Base-by-base conservation (phyloP, 164 flowering plant genomes). In the Piper longum region DNA sequence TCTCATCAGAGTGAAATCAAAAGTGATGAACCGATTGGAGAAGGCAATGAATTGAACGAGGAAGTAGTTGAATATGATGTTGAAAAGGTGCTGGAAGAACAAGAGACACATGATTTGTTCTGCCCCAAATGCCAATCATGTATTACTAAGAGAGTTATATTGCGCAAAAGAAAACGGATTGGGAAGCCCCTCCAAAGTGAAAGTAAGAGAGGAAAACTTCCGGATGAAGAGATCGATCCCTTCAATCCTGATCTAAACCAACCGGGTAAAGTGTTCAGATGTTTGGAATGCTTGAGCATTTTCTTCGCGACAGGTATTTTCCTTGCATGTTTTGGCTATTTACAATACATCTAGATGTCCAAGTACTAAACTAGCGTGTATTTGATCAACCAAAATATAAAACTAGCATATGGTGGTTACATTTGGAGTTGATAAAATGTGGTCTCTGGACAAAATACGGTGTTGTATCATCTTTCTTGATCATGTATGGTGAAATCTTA, bases 61-160 rank as follows among this genome's bases (percentile, higher is more conserved):
- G 89, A 77, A 56, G 64, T 56, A 51, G 61, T 63, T 41, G 95
- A 84, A 12, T 71, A 65, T 39, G 84, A 85, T 71, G 76, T 90
- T 61, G 92, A 83, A 71, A 75, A 56, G 69, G 86, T 88, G 16
- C 19, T 90, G 36, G 66, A 62, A 74, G 82, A 87, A 77, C 95
- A 88, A 73, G 82, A 79, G 6, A 85, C 92, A 44, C 92, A 90
- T 80, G 95, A 90, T 73, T 63, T 88, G 45, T 83, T 39, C 69
- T 90, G 97, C 64, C 97, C 97, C 42, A 82, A 90, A 51, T 90
- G 97, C 71, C 73, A 82, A 36, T 82, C 87, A 39, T 83, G 97
- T 60, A 85, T 90, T 57, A 89, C 96, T 7, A 78, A 68, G 75
- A 83, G 79, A 70, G 89, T 90, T 65, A 81, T 88, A 60, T 77